Conservation (phyloP, 164 flowering plant genomes). For the Vitis riparia region DNA sequence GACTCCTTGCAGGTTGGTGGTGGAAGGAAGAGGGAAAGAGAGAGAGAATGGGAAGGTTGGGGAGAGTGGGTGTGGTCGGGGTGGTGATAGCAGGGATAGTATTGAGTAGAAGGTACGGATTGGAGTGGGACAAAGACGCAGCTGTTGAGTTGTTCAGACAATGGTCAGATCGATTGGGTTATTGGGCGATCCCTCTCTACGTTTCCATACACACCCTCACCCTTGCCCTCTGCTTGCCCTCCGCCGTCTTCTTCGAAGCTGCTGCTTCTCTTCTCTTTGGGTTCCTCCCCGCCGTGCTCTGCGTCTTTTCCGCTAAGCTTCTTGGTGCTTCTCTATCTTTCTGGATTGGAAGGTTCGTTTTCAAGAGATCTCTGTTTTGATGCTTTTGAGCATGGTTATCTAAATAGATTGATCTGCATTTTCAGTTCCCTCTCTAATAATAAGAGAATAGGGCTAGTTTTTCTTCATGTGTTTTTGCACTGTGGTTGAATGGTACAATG, state of each 20-base stretch:
- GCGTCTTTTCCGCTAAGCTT: conserved; percentile 88
- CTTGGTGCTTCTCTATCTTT: conserved; percentile 90
- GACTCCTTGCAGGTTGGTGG: not conserved
- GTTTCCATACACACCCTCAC: conserved; percentile 71
- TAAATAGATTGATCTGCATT: no score
- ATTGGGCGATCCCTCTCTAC: conserved; percentile 89
- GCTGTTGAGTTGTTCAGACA: conserved; percentile 30
- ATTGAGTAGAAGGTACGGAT: conserved; percentile 27
- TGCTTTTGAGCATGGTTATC: no score
- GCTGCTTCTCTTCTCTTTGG: conserved; percentile 89
- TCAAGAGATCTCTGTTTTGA: no score
- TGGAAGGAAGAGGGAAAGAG: not conserved
- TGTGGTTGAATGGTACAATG: no score
- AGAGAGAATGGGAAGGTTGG: conserved; percentile 19
- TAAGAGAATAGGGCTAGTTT: no score
- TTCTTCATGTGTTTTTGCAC: no score
- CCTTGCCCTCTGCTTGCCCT: conserved; percentile 80
- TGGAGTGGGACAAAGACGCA: conserved; percentile 43
- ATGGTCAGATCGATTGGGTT: conserved; percentile 60
- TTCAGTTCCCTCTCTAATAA: no score
- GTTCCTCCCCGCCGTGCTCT: conserved; percentile 70
- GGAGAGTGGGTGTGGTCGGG: conserved; percentile 27
- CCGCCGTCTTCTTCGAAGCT: conserved; percentile 90
- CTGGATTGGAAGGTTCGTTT: conserved; percentile 71
- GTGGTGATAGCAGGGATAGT: conserved; percentile 14